These are phyloP conservation scores for Amanita pallidorosea DNA, from an alignment of 768 basidiomycete genomes.

Conservation along the genomic window DNA sequence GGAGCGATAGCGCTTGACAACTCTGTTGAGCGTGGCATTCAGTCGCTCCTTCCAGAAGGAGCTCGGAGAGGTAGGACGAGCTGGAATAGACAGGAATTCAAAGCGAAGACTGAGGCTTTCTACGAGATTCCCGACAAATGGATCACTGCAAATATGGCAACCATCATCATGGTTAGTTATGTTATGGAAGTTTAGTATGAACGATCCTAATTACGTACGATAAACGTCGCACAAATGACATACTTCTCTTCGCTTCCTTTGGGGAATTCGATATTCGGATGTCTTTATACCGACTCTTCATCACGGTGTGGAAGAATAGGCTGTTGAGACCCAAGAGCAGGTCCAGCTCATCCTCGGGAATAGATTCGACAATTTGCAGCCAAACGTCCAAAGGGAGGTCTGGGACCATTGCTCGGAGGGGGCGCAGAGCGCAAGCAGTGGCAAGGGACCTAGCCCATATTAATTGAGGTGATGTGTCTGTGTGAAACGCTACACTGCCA, in stretches of 20 bases:
- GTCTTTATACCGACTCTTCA: constrained; percentile 18
- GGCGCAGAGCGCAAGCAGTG: neutral
- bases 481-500: neutral
- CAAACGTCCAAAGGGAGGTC: constrained; percentile 23
- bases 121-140: constrained; percentile 12
- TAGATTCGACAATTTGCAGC: constrained; percentile 18
- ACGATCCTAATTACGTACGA: constrained; percentile 6
- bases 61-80: neutral
- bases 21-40: constrained; percentile 2
- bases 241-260: constrained; percentile 10
- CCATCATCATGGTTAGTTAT: too few relatives aligned
- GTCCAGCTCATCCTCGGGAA: constrained; percentile 16
- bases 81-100: neutral
- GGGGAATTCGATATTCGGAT: constrained; percentile 12
- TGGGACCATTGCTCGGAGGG: constrained; percentile 6
- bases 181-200: neutral
- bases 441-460: neutral
- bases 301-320: constrained; percentile 19
- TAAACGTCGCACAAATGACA: constrained; percentile 11
- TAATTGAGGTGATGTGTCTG: neutral
- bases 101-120: constrained; percentile 5
- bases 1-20: constrained; percentile 9
- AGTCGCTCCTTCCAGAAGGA: neutral
- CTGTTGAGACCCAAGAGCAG: constrained; percentile 19
- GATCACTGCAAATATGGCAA: constrained; percentile 10